Evolutionary conservation across 495 filamentous ascomycete species (phyloP).

Genomic region (Daldinia childiae): DNA sequence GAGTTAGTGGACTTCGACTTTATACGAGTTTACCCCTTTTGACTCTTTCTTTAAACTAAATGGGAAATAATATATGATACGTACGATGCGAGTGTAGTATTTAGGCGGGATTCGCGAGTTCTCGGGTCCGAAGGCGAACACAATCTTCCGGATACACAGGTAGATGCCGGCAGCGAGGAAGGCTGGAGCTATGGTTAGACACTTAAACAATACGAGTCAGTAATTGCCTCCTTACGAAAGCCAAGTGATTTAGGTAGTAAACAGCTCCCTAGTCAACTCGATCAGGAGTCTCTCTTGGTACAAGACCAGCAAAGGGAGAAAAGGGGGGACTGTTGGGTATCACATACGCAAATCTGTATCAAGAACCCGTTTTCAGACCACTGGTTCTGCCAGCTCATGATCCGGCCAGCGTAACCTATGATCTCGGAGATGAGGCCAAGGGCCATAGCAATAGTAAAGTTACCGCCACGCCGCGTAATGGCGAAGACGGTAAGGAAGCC

Average conservation of each 20-base stretch:
- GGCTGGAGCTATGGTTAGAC: slow-evolving; percentile 71
- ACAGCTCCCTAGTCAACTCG: background rate
- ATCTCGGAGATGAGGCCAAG: slow-evolving; percentile 55
- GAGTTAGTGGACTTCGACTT: background rate
- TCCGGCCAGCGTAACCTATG: slow-evolving; percentile 56
- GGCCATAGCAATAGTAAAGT: slow-evolving; percentile 54
- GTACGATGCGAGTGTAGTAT: slow-evolving; percentile 58
- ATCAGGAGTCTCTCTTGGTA: background rate
- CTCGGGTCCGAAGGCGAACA: slow-evolving; percentile 66
- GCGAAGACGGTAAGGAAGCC: slow-evolving; percentile 56
- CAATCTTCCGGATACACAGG: slow-evolving; percentile 67
- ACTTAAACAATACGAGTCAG: slow-evolving; percentile 14
- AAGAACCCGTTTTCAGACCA: slow-evolving; percentile 56
- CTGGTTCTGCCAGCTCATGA: slow-evolving; percentile 54
- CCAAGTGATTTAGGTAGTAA: no score
- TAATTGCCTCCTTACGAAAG: background rate
- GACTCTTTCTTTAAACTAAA: slow-evolving; percentile 16
- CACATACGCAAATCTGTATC: slow-evolving; percentile 61
- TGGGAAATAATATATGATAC: slow-evolving; percentile 34
- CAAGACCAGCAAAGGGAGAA: background rate
- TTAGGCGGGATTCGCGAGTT: slow-evolving; percentile 69
- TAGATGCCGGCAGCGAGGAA: slow-evolving; percentile 73
- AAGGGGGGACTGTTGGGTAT: background rate
- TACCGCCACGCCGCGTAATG: slow-evolving; percentile 46
- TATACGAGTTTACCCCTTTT: background rate